A percentile compares a stretch with the other conserved stretches of the same genome.
Evolutionary conservation across 345 rosid species (phyloP).

Genomic region (Pelargonium nanum): DNA sequence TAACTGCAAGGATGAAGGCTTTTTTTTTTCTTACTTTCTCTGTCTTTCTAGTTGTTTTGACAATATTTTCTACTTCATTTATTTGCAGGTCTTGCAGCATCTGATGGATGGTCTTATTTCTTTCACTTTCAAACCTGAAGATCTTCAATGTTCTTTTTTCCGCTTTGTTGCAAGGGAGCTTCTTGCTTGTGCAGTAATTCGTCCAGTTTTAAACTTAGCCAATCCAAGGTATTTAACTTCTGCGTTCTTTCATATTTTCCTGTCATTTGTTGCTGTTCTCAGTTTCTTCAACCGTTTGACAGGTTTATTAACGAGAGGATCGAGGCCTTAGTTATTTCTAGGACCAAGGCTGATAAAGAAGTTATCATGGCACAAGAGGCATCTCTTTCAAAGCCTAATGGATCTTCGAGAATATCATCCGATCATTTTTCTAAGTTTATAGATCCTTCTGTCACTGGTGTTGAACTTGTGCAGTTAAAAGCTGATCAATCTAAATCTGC

Average conservation of each 20-base stretch:
- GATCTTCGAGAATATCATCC: conserved; percentile 42
- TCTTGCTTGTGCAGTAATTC: conserved; percentile 89
- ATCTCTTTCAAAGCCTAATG: conserved; percentile 45
- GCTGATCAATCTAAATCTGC: conserved; percentile 33
- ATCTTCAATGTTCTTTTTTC: conserved; percentile 75
- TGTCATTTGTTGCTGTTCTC: conserved; percentile 2
- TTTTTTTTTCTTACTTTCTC: conserved; percentile 7
- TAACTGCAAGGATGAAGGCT: not conserved
- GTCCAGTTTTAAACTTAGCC: conserved; percentile 84
- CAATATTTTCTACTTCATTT: conserved; percentile 5
- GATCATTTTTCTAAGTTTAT: conserved; percentile 59
- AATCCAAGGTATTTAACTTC: conserved; percentile 56
- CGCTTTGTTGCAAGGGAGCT: conserved; percentile 73
- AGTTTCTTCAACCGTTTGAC: conserved; percentile 16
- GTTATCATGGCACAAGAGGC: conserved; percentile 35
- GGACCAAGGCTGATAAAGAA: conserved; percentile 43
- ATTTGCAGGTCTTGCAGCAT: conserved; percentile 84
- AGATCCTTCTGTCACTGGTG: conserved; percentile 85
- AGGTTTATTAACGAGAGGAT: conserved; percentile 95
- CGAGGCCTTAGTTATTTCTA: conserved; percentile 54
- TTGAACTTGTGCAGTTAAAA: conserved; percentile 84
- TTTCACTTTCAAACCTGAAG: conserved; percentile 74
- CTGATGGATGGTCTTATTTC: conserved; percentile 73
- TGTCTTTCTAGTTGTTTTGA: conserved; percentile 6
- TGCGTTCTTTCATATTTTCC: conserved; percentile 5